A percentile compares a stretch with the other conserved stretches of the same genome.
Evolutionary conservation across 768 basidiomycete genomes (phyloP).

Genomic region (Serpula lacrymans): DNA sequence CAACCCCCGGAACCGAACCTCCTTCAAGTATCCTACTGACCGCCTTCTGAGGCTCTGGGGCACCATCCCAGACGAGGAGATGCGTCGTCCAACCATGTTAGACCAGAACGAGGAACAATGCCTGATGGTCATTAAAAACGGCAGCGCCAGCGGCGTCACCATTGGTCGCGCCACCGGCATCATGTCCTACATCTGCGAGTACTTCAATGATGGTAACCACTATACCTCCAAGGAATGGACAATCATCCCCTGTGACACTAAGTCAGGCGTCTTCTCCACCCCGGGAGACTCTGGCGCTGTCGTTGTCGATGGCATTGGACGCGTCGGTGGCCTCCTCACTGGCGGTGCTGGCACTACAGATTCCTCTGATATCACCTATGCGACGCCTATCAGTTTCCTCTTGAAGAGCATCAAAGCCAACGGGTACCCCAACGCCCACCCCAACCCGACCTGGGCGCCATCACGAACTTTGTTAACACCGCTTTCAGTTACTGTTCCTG

Average conservation of each 20-base stretch:
- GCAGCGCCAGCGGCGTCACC: conserved; percentile 8
- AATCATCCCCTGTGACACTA: conserved; percentile 7
- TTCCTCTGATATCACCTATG: conserved; percentile 26
- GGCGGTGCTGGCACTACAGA: conserved; percentile 24
- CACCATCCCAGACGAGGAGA: conserved; percentile 14
- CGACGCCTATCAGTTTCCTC: conserved; percentile 29
- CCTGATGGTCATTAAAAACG: conserved; percentile 17
- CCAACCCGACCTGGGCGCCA: conserved; percentile 21
- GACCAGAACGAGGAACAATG: conserved; percentile 9
- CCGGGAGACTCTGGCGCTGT: conserved; percentile 19
- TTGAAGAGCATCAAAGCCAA: conserved; percentile 24
- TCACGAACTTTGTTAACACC: no score
- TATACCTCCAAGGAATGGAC: conserved; percentile 10
- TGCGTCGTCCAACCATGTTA: conserved; percentile 8
- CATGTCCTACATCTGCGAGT: conserved; percentile 11
- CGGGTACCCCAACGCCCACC: conserved; percentile 29
- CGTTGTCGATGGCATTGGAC: conserved; percentile 23
- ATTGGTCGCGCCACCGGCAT: conserved; percentile 10
- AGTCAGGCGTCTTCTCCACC: conserved; percentile 15
- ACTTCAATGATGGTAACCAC: conserved; percentile 5
- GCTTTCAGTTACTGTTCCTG: no score
- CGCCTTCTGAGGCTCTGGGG: conserved; percentile 14
- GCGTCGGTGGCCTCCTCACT: conserved; percentile 29
- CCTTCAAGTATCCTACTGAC: conserved; percentile 17
- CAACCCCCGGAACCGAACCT: conserved; percentile 5